Base-by-base conservation (phyloP, 805 yeast genomes). In the Kregervanrija fluxuum region DNA sequence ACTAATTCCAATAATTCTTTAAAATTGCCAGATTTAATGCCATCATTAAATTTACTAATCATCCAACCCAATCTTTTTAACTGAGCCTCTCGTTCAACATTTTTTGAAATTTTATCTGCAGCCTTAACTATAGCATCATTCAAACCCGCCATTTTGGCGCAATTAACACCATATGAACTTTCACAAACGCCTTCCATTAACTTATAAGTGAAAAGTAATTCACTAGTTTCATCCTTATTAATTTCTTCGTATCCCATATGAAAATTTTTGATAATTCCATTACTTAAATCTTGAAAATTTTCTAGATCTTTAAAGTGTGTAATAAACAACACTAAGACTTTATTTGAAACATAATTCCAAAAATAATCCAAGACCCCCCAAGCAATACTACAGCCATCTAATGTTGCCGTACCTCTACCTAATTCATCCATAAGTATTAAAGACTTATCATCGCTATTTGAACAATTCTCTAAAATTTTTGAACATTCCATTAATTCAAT, bases 331-430 rank as follows among this genome's bases (percentile, higher is more conserved):
- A 84, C 74, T 45, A 85, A 66, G 0, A 90, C 82, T 16, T 65
- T 57, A 4, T 61, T 50, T 4, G 62, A 63, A 3, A 54, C 38
- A 30, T 57, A 59, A n/a, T 41, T 48, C 55, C 59, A 77, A 60
- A 48, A 85, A 52, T 83, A 80, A 43, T 75, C 69, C 44, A 89
- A 64, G 2, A 89, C 78, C 0, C 95, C 68, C 57, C 79, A 76
- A 0, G 96, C 95, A 30, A 89, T 79, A 0, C 95, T 80, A 37
- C 79, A 80, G 0, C 96, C 97, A 61, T 90, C 96, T 42, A 66
- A 62, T 0, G 89, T 79, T 15, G 67, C 57, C 0, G 82, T 77
- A 2, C 93, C 93, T 41, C 90, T 65, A 3, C 95, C 95, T 36
- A 85, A 75, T 52, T 85, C 95, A 58, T 85, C 95, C 38, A 85